Percentiles rank a stretch among this genome's conserved stretches.
These are phyloP conservation scores for Seminavis robusta DNA, from an alignment of 108 stramenopile genomes.

Conservation along the genomic window DNA sequence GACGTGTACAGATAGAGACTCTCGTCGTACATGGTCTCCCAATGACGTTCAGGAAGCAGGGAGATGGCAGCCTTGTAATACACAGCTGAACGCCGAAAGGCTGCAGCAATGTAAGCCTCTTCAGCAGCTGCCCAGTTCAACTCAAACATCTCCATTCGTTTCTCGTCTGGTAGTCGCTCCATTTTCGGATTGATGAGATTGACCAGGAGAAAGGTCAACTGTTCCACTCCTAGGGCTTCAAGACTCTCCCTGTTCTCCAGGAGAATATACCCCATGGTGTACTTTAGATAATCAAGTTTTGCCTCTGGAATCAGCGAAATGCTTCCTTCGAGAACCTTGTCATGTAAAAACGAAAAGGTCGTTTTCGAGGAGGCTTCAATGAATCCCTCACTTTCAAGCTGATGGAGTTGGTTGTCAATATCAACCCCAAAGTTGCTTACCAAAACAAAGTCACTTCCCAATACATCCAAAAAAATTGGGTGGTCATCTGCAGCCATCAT, in stretches of 20 bases:
- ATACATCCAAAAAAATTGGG: neutral
- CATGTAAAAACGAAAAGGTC: neutral
- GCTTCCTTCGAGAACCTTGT: neutral
- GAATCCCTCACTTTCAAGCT: neutral
- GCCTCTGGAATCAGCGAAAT: neutral
- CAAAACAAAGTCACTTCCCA: neutral
- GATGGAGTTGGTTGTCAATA: neutral
- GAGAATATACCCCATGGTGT: neutral
- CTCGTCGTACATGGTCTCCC: neutral
- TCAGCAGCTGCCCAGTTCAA: neutral
- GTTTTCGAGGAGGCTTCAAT: neutral
- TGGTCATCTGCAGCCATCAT: neutral
- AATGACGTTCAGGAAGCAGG: neutral
- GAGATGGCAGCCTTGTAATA: neutral
- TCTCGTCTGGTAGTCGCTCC: neutral
- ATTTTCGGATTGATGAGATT: neutral
- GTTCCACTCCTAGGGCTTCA: neutral
- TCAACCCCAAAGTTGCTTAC: neutral
- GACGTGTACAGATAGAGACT: neutral
- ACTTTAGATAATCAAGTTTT: too few relatives aligned
- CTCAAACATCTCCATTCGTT: neutral
- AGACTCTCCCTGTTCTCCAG: neutral
- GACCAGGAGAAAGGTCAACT: neutral
- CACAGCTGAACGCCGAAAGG: neutral
- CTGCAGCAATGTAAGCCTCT: neutral